A percentile compares a stretch with the other conserved stretches of the same genome.
These are phyloP conservation scores for Solanum neorickii DNA, from an alignment of 257 asterid genomes.

Conservation along the genomic window DNA sequence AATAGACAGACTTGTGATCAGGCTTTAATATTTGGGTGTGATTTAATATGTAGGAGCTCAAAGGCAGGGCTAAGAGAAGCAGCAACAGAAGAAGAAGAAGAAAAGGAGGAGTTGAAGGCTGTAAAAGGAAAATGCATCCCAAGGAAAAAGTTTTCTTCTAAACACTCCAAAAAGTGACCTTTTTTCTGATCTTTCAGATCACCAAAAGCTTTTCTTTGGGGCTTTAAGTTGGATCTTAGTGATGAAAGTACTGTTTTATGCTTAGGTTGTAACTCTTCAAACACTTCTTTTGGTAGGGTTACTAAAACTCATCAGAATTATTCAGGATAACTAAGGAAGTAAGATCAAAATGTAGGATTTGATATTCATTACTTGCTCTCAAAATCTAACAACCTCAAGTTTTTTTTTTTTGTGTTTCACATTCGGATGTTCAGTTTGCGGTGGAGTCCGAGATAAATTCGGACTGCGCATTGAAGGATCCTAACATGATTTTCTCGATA, in stretches of 20 bases:
- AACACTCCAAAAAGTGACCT: slow-evolving; percentile 35
- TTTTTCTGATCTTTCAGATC: background rate
- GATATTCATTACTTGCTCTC: background rate
- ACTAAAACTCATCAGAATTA: background rate
- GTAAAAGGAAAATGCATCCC: slow-evolving; percentile 72
- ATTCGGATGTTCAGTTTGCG: no score
- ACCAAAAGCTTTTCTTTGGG: background rate
- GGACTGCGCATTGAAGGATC: background rate
- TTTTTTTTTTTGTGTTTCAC: background rate
- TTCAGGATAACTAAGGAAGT: background rate
- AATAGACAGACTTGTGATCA: background rate
- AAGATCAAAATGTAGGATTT: background rate
- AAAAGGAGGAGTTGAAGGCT: slow-evolving; percentile 19
- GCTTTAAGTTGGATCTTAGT: background rate
- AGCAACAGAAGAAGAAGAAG: background rate
- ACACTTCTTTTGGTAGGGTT: background rate
- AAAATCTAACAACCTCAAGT: no score
- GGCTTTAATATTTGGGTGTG: background rate
- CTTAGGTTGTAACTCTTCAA: background rate
- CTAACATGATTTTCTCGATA: background rate
- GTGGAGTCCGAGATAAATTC: no score
- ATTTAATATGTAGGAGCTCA: slow-evolving; percentile 24
- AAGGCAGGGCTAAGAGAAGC: slow-evolving; percentile 31
- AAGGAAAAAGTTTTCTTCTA: slow-evolving; percentile 42
- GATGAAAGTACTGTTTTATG: background rate